Evolutionary conservation across 2,329 filamentous ascomycete genomes (phyloP).

Genomic region (Didymella arachidicola): DNA sequence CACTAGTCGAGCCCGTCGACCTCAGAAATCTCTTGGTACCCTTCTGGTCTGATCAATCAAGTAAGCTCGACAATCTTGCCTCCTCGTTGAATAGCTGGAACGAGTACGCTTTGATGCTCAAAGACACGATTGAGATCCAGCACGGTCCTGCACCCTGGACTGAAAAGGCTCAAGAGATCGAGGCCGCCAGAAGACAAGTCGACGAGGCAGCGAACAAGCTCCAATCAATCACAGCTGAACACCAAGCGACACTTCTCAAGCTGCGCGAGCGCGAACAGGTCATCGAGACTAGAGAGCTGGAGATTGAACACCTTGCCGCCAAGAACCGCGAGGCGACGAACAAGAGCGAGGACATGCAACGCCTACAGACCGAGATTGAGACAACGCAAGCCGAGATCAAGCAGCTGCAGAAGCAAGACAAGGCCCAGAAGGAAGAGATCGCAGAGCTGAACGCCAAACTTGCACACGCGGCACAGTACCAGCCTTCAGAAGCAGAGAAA

Average conservation of each 20-base stretch:
- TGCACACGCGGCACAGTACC: slow-evolving; percentile 10
- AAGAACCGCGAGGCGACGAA: slow-evolving; percentile 40
- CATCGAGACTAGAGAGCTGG: slow-evolving; percentile 66
- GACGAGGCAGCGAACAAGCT: slow-evolving; percentile 87
- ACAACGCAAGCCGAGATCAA: slow-evolving; percentile 33
- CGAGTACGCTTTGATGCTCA: slow-evolving; percentile 60
- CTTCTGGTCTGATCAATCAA: slow-evolving; percentile 18
- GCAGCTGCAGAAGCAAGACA: slow-evolving; percentile 28
- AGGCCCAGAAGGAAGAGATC: slow-evolving; percentile 31
- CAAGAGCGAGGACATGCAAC: slow-evolving; percentile 35
- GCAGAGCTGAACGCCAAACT: slow-evolving; percentile 24
- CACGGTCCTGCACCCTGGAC: slow-evolving; percentile 80
- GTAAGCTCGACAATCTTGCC: slow-evolving; percentile 16
- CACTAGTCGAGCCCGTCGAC: slow-evolving; percentile 9
- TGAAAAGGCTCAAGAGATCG: slow-evolving; percentile 80
- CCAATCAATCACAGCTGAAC: slow-evolving; percentile 77
- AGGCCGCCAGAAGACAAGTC: slow-evolving; percentile 79
- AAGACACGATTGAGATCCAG: slow-evolving; percentile 67
- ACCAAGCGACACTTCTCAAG: slow-evolving; percentile 73
- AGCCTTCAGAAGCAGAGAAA: slow-evolving; percentile 17
- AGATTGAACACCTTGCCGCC: slow-evolving; percentile 90
- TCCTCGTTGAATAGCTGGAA: slow-evolving; percentile 66
- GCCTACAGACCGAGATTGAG: slow-evolving; percentile 32
- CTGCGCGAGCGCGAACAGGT: slow-evolving; percentile 82
- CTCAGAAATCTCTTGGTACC: slow-evolving; percentile 13